Evolutionary conservation across 225 moss, liverwort and hornwort genomes (phyloP), one percentile per base, ranked within the genome.

Genomic region (Takakia lepidozioides): DNA sequence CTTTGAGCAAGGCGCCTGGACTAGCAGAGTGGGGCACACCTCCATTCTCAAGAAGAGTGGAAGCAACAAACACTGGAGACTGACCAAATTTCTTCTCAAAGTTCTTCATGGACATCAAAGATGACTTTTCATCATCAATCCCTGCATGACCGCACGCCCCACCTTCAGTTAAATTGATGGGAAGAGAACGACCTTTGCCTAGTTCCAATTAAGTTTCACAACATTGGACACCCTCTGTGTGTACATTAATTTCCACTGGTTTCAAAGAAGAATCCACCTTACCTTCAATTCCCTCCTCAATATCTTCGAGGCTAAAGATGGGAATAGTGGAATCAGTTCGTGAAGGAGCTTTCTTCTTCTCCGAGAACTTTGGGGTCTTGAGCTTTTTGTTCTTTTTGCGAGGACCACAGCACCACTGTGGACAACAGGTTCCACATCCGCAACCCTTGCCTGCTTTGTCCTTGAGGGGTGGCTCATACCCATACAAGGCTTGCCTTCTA

Each of bases 21-120:
- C 79, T 93, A 2, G 93, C 89, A 13, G 85, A 86, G 62, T 86
- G 93, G 27, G 81, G 88, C 8, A 89, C 74, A 4, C 93, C 93
- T 3, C 81, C 93, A 54, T 68, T 80, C 57, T 93, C 89, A 20
- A 89, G 43, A 29, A 89, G 67, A n/a, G 86, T 84, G 38, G 93
- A 89, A 7, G 89, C 81, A 18, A 93, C 84, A 39, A 93, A 73
- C 5, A 93, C 93, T 0, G 93, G 93, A 25, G 93, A 93, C 66
- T 93, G 93, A 13, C 93, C 93, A 27, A 88, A 93, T 34, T 88
- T 72, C 66, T 89, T 93, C 74, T 93, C 93, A 30, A 62, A 84
- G 21, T 93, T 88, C 62, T 93, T 89, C 40, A 89, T 84, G 18
- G 88, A 89, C 56, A 89, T 82, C n/a, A 93, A 57, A 3, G 88